phyloP scores from a whole-genome alignment of 768 basidiomycete species.

The Pleurotus eryngii region DNA sequence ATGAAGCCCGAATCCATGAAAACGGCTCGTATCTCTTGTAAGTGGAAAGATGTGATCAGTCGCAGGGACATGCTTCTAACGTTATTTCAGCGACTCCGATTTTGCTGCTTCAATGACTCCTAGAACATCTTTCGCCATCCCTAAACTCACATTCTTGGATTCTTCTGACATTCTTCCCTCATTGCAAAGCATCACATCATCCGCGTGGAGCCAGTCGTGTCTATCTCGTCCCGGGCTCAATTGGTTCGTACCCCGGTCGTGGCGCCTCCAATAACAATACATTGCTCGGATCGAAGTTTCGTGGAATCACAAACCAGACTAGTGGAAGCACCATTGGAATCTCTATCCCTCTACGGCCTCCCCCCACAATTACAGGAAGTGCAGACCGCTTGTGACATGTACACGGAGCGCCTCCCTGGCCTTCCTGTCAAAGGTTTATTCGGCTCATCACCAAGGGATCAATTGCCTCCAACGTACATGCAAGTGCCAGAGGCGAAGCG shows the following conservation, averaged over 20 bases:
- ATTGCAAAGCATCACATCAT: conserved; percentile 57
- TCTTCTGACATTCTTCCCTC: conserved; percentile 43
- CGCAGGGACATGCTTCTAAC: background rate
- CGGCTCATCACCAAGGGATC: conserved; percentile 58
- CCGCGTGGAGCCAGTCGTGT: conserved; percentile 71
- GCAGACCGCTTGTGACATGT: conserved; percentile 42
- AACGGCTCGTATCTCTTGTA: conserved; percentile 44
- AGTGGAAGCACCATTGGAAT: conserved; percentile 69
- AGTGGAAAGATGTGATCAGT: conserved; percentile 8
- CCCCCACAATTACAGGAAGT: conserved; percentile 64
- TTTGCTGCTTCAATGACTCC: conserved; percentile 40
- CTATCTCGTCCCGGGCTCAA: conserved; percentile 76
- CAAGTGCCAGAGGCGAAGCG: conserved; percentile 93
- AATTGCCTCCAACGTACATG: conserved; percentile 81
- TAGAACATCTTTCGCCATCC: conserved; percentile 29
- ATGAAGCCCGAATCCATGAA: conserved; percentile 38
- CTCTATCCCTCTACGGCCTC: conserved; percentile 81
- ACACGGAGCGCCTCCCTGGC: conserved; percentile 50
- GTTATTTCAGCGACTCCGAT: conserved; percentile 43
- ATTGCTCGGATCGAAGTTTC: conserved; percentile 77
- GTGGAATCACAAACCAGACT: conserved; percentile 61
- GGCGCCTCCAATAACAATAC: conserved; percentile 77
- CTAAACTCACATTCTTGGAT: conserved; percentile 27
- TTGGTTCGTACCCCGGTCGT: conserved; percentile 84
- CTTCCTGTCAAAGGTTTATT: conserved; percentile 69